Evolutionary conservation across 176 grass and related monocot species (phyloP).

Genomic region (Neostapfia colusana): DNA sequence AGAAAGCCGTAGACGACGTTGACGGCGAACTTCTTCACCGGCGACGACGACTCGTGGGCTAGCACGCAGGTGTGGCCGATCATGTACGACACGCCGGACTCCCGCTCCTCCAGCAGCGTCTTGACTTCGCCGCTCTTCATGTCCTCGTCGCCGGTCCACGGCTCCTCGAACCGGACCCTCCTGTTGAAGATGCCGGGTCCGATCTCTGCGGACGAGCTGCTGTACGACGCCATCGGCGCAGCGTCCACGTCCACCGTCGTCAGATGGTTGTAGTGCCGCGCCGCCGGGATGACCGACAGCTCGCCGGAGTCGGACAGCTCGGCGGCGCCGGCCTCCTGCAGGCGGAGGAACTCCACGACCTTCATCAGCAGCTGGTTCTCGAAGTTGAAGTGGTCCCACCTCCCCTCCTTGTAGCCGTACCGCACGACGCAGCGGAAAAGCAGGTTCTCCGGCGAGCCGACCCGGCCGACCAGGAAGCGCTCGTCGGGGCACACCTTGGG

Average conservation of each 20-base stretch:
- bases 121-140: slow-evolving; percentile 48
- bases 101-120: slow-evolving; percentile 68
- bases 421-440: slow-evolving; percentile 66
- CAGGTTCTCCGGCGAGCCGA: slow-evolving; percentile 49
- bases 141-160: neutral
- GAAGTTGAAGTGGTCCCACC: slow-evolving; percentile 66
- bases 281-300: slow-evolving; percentile 43
- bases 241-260: slow-evolving; percentile 29
- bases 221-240: slow-evolving; percentile 2
- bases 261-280: neutral
- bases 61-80: slow-evolving; percentile 77
- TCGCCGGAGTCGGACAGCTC: slow-evolving; percentile 15
- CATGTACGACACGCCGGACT: slow-evolving; percentile 85
- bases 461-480: slow-evolving; percentile 63
- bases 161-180: slow-evolving; percentile 56
- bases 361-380: slow-evolving; percentile 85
- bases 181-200: slow-evolving; percentile 13
- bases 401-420: slow-evolving; percentile 82
- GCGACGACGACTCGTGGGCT: slow-evolving; percentile 68
- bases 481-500: slow-evolving; percentile 62
- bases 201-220: slow-evolving; percentile 29
- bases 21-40: slow-evolving; percentile 72
- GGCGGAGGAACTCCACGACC: slow-evolving; percentile 66
- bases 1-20: slow-evolving; percentile 83
- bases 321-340: slow-evolving; percentile 26